These are phyloP conservation scores for Penicillium soppii DNA, from an alignment of 495 filamentous ascomycete genomes.

Conservation along the genomic window DNA sequence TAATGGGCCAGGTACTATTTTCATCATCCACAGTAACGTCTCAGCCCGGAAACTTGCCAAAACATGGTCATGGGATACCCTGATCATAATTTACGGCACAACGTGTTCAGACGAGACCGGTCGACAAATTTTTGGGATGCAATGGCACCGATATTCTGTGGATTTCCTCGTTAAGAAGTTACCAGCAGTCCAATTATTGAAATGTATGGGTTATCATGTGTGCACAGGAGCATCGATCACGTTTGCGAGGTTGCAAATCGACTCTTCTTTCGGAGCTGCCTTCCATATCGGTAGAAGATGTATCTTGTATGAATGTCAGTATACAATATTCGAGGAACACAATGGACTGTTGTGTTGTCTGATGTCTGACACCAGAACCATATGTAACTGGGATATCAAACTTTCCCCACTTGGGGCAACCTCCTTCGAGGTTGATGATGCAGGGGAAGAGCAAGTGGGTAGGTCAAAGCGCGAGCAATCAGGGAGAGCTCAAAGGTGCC, in stretches of 20 bases:
- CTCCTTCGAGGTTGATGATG: conserved; percentile 9
- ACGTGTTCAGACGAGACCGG: not conserved
- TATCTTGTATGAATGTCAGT: conserved; percentile 37
- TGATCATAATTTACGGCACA: not conserved
- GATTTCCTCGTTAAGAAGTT: not conserved
- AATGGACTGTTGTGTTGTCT: not conserved
- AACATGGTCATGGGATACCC: conserved; percentile 4
- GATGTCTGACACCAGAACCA: not conserved
- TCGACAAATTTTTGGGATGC: conserved; percentile 12
- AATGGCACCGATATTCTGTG: conserved; percentile 9
- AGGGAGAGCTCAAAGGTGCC: not conserved
- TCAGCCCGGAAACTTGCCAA: not conserved
- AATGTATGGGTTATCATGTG: conserved; percentile 7
- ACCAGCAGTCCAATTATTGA: not conserved
- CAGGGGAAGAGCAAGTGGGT: conserved; percentile 11
- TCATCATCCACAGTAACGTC: conserved; percentile 1
- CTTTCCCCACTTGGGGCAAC: not conserved
- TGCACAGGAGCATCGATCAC: conserved; percentile 9
- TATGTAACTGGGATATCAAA: conserved; percentile 9
- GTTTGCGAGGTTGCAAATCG: conserved; percentile 47
- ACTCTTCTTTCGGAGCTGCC: conserved; percentile 50
- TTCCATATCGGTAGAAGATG: conserved; percentile 64
- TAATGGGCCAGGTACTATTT: not conserved
- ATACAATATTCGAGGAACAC: not conserved
- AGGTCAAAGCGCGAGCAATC: conserved; percentile 14